Percentiles rank a stretch among this genome's conserved stretches.
Evolutionary conservation across 306 rosid species (phyloP).

Genomic region (Datisca glomerata): DNA sequence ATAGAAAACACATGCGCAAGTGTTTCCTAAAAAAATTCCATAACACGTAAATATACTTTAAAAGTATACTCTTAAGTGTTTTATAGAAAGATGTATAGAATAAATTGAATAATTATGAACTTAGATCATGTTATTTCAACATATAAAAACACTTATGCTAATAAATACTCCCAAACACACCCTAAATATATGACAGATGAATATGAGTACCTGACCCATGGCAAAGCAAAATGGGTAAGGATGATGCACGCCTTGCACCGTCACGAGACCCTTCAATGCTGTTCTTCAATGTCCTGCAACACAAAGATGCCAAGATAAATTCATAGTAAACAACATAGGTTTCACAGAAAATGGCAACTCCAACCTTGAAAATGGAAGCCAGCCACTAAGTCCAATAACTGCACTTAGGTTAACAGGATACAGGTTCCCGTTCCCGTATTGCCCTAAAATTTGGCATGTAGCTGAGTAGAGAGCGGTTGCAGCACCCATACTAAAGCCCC

Average conservation of each 20-base stretch:
- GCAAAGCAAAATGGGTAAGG: not conserved
- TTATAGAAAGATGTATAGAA: too few relatives aligned
- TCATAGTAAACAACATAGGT: not conserved
- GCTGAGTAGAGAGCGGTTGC: not conserved
- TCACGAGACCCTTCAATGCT: not conserved
- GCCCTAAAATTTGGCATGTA: not conserved
- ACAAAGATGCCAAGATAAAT: too few relatives aligned
- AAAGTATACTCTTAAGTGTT: too few relatives aligned
- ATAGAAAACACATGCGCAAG: too few relatives aligned
- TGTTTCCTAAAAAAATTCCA: too few relatives aligned
- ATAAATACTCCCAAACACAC: too few relatives aligned
- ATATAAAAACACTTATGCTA: too few relatives aligned
- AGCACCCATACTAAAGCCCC: slow-evolving; percentile 4
- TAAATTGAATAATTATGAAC: too few relatives aligned
- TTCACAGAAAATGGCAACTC: not conserved
- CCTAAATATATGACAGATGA: too few relatives aligned
- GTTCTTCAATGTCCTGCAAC: not conserved
- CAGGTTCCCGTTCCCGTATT: not conserved
- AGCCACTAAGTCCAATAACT: slow-evolving; percentile 1
- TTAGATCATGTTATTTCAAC: too few relatives aligned
- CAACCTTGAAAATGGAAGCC: slow-evolving; percentile 2
- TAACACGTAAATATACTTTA: too few relatives aligned
- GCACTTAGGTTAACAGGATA: not conserved
- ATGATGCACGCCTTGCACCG: not conserved
- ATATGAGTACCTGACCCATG: slow-evolving; percentile 3